These are phyloP conservation scores for Drosera capensis DNA, from an alignment of 148 eudicot species.

Conservation along the genomic window DNA sequence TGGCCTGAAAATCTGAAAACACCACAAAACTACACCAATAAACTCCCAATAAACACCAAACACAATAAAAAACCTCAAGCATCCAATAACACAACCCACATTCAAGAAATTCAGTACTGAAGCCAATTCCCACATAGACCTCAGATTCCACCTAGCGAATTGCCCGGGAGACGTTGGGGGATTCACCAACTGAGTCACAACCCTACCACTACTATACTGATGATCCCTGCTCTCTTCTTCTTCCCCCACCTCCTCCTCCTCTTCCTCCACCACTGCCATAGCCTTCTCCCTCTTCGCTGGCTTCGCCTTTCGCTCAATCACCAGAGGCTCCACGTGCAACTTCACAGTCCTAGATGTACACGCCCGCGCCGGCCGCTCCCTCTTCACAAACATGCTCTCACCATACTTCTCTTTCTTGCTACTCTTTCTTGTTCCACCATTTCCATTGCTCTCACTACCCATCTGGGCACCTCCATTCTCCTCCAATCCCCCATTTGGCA, in stretches of 20 bases:
- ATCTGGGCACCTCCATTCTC: constrained; percentile 9
- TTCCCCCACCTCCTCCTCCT: constrained; percentile 20
- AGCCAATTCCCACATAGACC: constrained; percentile 93
- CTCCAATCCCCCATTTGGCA: constrained; percentile 7
- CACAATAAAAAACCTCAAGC: constrained; percentile 1
- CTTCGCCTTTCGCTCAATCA: constrained; percentile 30
- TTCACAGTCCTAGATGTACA: constrained; percentile 57
- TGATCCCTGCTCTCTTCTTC: too few relatives aligned
- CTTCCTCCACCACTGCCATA: constrained; percentile 25
- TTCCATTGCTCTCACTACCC: constrained; percentile 7
- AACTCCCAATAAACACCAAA: background rate
- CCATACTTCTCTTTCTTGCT: constrained; percentile 3
- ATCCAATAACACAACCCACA: constrained; percentile 29
- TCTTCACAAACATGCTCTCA: constrained; percentile 23
- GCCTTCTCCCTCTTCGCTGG: constrained; percentile 25
- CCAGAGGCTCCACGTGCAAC: constrained; percentile 55
- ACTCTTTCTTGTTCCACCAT: constrained; percentile 4
- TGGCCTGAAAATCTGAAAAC: constrained; percentile 61
- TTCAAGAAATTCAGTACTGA: constrained; percentile 73
- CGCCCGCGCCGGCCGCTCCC: constrained; percentile 81
- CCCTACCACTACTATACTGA: constrained; percentile 48
- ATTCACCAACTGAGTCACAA: constrained; percentile 50
- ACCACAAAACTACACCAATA: constrained; percentile 9
- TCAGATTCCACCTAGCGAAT: constrained; percentile 59
- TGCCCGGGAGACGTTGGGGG: constrained; percentile 49